Evolutionary conservation across 192 early-diverging fungal species (phyloP), one percentile per base, ranked within the genome.

Genomic region (Entrophospora sp.): DNA sequence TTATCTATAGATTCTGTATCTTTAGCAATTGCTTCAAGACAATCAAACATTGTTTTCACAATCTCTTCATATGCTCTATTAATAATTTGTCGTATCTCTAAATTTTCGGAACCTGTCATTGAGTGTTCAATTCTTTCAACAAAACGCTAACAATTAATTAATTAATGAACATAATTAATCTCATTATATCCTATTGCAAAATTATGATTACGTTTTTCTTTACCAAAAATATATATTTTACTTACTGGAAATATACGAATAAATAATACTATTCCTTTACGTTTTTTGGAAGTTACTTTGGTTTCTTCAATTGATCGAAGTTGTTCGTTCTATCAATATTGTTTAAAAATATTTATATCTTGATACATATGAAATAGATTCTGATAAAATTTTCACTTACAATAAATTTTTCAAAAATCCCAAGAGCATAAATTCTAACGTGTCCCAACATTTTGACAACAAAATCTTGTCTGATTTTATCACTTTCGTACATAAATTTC

Each of bases 261-360:
- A 71, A 91, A 93, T 0, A 88, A 81, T n/a, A 96, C 73, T n/a
- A 93, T 89, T 16, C 96, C 96, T 53, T 79, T 85, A 4, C 94
- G 83, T 73, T 91, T 92, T 62, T 91, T 91, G 32, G 87, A 83
- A 20, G 85, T 91, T 61, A 92, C 80, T 71, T 94, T 91, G 16
- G 91, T 94, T 20, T 94, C 92, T 42, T 98, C 94, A 58, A 98
- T 94, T 13, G 80, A 81, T 62, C 83, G 85, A 25, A 94, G 77
- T 73, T 98, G 96, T 31, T 96, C 92, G 14, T 88, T 86, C 84
- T 87, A 71, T n/a, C n/a, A n/a, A n/a, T n/a, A n/a, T n/a, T n/a
- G n/a, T n/a, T n/a, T n/a, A n/a, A n/a, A n/a, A n/a, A n/a, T n/a
- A n/a, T n/a, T n/a, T n/a, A n/a, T n/a, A n/a, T n/a, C n/a, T n/a